Conservation (phyloP, 371 early-diverging fungal species). For the Mortierella sp. region DNA sequence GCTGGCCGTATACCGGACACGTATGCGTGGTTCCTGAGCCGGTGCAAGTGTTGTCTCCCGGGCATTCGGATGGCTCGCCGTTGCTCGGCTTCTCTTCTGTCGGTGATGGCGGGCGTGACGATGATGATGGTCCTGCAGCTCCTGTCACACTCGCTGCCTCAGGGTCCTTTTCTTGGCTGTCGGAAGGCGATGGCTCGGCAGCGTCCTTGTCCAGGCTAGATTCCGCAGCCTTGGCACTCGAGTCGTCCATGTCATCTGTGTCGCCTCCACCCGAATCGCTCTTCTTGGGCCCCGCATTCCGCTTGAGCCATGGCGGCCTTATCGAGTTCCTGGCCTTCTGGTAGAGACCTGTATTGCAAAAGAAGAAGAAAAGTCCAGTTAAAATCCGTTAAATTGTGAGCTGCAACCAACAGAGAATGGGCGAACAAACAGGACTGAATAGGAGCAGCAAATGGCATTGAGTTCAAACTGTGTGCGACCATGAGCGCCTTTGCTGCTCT, state of each 20-base stretch:
- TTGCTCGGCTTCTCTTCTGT: constrained; percentile 21
- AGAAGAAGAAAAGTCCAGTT: too few relatives aligned
- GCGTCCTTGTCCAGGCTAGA: constrained; percentile 16
- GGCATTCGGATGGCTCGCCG: constrained; percentile 62
- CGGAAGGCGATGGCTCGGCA: constrained; percentile 8
- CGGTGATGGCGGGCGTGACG: constrained; percentile 1
- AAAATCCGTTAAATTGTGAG: too few relatives aligned
- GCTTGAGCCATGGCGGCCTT: constrained; percentile 84
- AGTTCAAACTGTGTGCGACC: constrained; percentile 41
- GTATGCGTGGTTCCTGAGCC: constrained; percentile 79
- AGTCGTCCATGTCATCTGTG: constrained; percentile 37
- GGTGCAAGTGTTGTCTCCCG: constrained; percentile 84
- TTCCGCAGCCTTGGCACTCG: neutral
- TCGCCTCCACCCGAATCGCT: constrained; percentile 31
- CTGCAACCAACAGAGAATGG: constrained; percentile 1
- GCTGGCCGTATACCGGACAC: constrained; percentile 82
- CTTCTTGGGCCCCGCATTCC: constrained; percentile 55
- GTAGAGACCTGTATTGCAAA: constrained; percentile 79
- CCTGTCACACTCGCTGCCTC: neutral
- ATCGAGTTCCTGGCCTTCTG: constrained; percentile 84
- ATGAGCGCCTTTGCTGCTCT: constrained; percentile 2
- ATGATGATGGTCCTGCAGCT: neutral
- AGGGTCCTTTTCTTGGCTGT: neutral
- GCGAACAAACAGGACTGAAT: neutral
- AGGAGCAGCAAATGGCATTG: constrained; percentile 5